Evolutionary conservation across 1,139 yeast species (phyloP).

Genomic region (Meyerozyma elateridarum): DNA sequence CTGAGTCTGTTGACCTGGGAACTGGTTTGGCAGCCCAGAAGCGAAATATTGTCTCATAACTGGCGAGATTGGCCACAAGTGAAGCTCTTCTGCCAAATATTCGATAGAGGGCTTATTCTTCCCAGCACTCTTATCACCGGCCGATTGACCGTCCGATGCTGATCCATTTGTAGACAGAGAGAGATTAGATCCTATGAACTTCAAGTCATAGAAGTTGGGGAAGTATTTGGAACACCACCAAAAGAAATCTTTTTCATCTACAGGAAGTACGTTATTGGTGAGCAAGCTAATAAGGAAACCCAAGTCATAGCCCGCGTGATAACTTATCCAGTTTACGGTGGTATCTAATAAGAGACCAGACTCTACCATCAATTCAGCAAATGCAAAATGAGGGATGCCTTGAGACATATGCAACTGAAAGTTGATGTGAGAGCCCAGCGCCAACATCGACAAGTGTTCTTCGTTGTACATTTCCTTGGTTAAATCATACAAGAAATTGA

Average conservation of each 20-base stretch:
- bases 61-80: conserved; percentile 47
- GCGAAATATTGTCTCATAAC: conserved; percentile 46
- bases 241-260: conserved; percentile 73
- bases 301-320: conserved; percentile 92
- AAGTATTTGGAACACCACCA: conserved; percentile 69
- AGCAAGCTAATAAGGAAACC: conserved; percentile 82
- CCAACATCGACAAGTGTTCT: conserved; percentile 60
- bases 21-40: conserved; percentile 28
- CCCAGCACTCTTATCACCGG: conserved; percentile 14
- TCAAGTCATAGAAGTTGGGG: conserved; percentile 83
- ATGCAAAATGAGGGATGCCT: conserved; percentile 77
- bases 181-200: conserved; percentile 62
- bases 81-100: conserved; percentile 55
- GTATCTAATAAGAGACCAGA: conserved; percentile 79
- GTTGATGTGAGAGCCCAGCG: conserved; percentile 81
- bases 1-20: conserved; percentile 30
- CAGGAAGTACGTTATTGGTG: conserved; percentile 74
- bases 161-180: conserved; percentile 18
- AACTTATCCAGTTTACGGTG: conserved; percentile 81
- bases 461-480: conserved; percentile 78
- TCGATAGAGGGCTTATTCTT: conserved; percentile 43
- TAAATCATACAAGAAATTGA: conserved; percentile 81
- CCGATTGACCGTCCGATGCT: neutral
- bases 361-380: conserved; percentile 80
- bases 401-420: conserved; percentile 68